Evolutionary conservation across 2,329 filamentous ascomycete genomes (phyloP), one percentile per base, ranked within the genome.

Genomic region (Colletotrichum sp.): DNA sequence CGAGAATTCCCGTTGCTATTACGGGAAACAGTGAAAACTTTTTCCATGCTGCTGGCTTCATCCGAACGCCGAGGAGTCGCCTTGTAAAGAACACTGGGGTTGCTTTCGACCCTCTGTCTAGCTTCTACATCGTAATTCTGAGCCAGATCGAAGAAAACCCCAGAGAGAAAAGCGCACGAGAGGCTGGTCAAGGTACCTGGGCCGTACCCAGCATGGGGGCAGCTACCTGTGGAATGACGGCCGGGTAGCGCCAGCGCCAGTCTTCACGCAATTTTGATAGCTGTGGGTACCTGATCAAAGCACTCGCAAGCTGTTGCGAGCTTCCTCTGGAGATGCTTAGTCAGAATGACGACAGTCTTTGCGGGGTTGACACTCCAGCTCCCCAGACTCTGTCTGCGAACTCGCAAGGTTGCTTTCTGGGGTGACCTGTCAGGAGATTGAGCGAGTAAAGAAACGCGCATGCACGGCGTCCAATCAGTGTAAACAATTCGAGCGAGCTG

Each of bases 331-430:
- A 7, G 24, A 18, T 24, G 60, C 65, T 76, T 76, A 76, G 65
- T 76, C 71, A 76, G 65, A 62, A 76, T 76, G 74, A 76, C 74
- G 74, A 76, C 74, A 74, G 56, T 58, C 64, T 73, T 76, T 76
- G 74, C 71, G 74, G 74, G 74, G 74, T 76, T 70, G 43, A 43
- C 48, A 18, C 43, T 52, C 24, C 18, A 38, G 30, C 55, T 66
- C 65, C 71, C 71, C 70, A 70, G 71, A 73, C 38, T 67, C 43
- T 21, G 26, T 67, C 43, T 21, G 36, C 64, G 43, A 52, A 52
- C 43, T 52, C 43, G n/a, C 43, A 52, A 6, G 21, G 6, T 52
- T 52, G 43, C 43, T 52, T 52, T 52, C 43, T 52, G 43, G 43
- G 43, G 43, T 52, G 43, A 24, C 43, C 43, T 52, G 48, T 72